Percentiles rank a stretch among this genome's conserved stretches.
phyloP scores from a whole-genome alignment of 2,329 filamentous ascomycete genomes.

The Nemania diffusa region DNA sequence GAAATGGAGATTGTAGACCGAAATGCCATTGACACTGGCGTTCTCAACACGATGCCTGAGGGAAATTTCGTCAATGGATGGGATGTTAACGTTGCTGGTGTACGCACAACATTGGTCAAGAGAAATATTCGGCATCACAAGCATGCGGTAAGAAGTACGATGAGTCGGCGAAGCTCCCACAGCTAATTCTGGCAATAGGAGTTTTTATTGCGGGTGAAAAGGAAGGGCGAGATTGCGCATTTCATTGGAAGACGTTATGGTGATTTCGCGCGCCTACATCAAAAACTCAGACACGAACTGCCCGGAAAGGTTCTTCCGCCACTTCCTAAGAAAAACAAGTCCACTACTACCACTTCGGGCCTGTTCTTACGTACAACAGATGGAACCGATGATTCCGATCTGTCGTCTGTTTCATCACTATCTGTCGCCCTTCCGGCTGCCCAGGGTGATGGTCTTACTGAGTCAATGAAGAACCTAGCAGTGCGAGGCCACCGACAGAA shows the following conservation, averaged over 20 bases:
- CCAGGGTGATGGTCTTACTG: constrained; percentile 46
- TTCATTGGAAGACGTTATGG: constrained; percentile 89
- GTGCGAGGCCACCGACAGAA: constrained; percentile 56
- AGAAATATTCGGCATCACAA: constrained; percentile 89
- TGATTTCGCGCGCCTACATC: constrained; percentile 85
- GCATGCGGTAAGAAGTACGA: constrained; percentile 75
- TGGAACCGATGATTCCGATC: constrained; percentile 76
- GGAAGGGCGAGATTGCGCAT: constrained; percentile 76
- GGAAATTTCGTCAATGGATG: constrained; percentile 94
- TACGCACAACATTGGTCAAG: constrained; percentile 82
- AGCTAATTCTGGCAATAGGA: constrained; percentile 64
- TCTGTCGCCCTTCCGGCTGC: constrained; percentile 67
- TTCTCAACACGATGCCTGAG: constrained; percentile 87
- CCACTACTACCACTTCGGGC: constrained; percentile 72
- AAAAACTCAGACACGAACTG: constrained; percentile 81
- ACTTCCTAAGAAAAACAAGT: constrained; percentile 91
- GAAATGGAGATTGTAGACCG: constrained; percentile 97
- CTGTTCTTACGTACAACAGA: constrained; percentile 61
- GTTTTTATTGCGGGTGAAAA: constrained; percentile 88
- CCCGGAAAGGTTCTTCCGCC: constrained; percentile 90
- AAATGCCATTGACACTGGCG: constrained; percentile 88
- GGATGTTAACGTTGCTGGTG: constrained; percentile 95
- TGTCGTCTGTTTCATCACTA: constrained; percentile 81
- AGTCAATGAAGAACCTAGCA: constrained; percentile 55
- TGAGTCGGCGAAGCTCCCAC: neutral